A percentile compares a stretch with the other conserved stretches of the same genome.
These are phyloP conservation scores for Phaseolus coccineus DNA, from an alignment of 331 rosid genomes.

Conservation along the genomic window DNA sequence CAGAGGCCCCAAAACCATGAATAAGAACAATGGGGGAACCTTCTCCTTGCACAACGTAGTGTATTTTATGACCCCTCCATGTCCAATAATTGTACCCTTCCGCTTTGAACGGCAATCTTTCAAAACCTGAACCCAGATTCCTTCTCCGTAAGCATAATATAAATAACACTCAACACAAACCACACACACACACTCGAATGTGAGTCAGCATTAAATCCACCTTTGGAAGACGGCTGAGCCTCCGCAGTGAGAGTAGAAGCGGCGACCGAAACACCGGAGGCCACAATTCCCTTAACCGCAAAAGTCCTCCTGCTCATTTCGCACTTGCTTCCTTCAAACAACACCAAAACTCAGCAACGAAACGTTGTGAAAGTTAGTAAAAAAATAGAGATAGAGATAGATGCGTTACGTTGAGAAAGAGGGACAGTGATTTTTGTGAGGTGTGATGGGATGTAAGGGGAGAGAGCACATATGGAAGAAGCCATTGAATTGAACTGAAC, in stretches of 20 bases:
- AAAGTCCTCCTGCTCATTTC: slow-evolving; percentile 71
- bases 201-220: slow-evolving; percentile 32
- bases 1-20: slow-evolving; percentile 98
- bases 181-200: background rate
- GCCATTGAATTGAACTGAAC: slow-evolving; percentile 50
- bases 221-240: slow-evolving; percentile 59
- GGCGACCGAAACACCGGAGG: slow-evolving; percentile 73
- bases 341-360: slow-evolving; percentile 29
- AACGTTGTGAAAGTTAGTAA: background rate
- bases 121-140: slow-evolving; percentile 56
- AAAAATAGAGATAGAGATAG: background rate
- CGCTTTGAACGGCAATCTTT: slow-evolving; percentile 68
- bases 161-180: background rate
- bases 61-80: slow-evolving; percentile 91
- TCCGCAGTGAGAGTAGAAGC: slow-evolving; percentile 62
- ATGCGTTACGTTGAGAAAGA: slow-evolving; percentile 56
- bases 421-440: slow-evolving; percentile 53
- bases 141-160: background rate
- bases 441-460: slow-evolving; percentile 60
- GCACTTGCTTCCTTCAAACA: slow-evolving; percentile 78
- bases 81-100: slow-evolving; percentile 93
- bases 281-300: slow-evolving; percentile 70
- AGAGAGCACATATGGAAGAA: slow-evolving; percentile 57
- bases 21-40: slow-evolving; percentile 88
- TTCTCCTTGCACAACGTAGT: slow-evolving; percentile 94